phyloP scores from a whole-genome alignment of 345 rosid species.

The Euclidium syriacum region DNA sequence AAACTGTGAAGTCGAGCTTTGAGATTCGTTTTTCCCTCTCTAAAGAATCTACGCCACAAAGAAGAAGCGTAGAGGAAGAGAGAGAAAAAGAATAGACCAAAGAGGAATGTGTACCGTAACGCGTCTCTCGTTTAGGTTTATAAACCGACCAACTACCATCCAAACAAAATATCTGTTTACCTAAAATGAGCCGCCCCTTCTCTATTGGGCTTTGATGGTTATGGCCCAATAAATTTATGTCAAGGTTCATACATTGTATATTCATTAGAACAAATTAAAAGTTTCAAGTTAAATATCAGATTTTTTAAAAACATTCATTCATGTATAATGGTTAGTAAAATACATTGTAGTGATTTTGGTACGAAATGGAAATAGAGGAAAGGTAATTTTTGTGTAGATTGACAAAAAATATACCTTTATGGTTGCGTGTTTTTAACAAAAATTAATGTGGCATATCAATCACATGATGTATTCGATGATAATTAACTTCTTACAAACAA shows the following conservation, averaged over 20 bases:
- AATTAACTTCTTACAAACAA: too few relatives aligned
- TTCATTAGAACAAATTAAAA: too few relatives aligned
- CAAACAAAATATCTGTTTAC: background rate
- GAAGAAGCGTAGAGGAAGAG: conserved; percentile 18
- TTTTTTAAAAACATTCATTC: too few relatives aligned
- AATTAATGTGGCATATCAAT: too few relatives aligned
- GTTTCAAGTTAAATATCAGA: too few relatives aligned
- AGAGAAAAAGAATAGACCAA: background rate
- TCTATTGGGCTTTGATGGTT: background rate
- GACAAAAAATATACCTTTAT: too few relatives aligned
- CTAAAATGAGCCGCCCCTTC: conserved; percentile 18
- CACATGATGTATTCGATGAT: too few relatives aligned
- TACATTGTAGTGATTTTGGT: too few relatives aligned
- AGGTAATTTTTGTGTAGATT: too few relatives aligned
- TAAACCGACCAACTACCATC: background rate
- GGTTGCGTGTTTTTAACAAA: too few relatives aligned
- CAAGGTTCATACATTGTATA: background rate
- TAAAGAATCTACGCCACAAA: conserved; percentile 27
- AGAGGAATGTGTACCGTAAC: background rate
- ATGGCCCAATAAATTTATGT: background rate
- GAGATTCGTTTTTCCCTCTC: conserved; percentile 22
- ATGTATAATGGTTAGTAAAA: too few relatives aligned
- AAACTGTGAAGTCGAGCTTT: conserved; percentile 8
- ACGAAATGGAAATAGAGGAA: too few relatives aligned
- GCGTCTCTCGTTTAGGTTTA: conserved; percentile 25